A percentile compares a stretch with the other conserved stretches of the same genome.
Conservation (phyloP, 2,329 filamentous ascomycete genomes). For the Trichoderma hamatum region DNA sequence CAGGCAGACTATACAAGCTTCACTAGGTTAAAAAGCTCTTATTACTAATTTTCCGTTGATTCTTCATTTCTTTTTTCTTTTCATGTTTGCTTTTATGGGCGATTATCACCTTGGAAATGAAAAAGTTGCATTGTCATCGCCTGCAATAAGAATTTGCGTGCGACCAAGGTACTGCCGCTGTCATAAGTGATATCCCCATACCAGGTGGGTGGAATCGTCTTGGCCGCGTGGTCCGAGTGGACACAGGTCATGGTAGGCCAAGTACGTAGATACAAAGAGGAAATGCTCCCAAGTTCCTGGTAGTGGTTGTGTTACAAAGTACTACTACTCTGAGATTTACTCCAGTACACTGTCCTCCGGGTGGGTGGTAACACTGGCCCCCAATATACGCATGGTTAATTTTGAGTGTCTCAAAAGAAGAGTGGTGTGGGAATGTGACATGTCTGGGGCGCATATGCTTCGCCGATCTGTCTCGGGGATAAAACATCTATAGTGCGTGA, state of each 20-base stretch:
- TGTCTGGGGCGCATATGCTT: conserved; percentile 20
- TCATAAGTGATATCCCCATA: conserved; percentile 16
- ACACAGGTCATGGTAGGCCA: neutral
- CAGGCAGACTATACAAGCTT: neutral
- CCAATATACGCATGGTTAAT: conserved; percentile 11
- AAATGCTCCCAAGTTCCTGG: conserved; percentile 4
- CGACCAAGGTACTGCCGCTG: neutral
- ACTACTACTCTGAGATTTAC: neutral
- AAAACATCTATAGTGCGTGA: neutral
- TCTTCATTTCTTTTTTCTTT: neutral
- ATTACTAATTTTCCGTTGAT: neutral
- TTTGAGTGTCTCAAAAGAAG: conserved; percentile 7
- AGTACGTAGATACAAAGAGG: neutral
- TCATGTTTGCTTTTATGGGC: neutral
- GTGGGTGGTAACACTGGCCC: neutral
- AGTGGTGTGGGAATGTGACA: conserved; percentile 19
- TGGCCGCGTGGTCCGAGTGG: conserved; percentile 7
- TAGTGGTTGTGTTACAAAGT: neutral
- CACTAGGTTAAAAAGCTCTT: neutral
- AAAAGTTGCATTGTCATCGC: neutral
- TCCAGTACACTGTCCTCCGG: neutral
- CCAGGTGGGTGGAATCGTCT: conserved; percentile 16
- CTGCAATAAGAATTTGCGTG: neutral
- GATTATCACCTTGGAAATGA: neutral
- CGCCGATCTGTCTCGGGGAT: conserved; percentile 15